Percentiles rank a stretch among this genome's conserved stretches.
Conservation (phyloP, 257 asterid genomes). For the Forsythia viridissima region DNA sequence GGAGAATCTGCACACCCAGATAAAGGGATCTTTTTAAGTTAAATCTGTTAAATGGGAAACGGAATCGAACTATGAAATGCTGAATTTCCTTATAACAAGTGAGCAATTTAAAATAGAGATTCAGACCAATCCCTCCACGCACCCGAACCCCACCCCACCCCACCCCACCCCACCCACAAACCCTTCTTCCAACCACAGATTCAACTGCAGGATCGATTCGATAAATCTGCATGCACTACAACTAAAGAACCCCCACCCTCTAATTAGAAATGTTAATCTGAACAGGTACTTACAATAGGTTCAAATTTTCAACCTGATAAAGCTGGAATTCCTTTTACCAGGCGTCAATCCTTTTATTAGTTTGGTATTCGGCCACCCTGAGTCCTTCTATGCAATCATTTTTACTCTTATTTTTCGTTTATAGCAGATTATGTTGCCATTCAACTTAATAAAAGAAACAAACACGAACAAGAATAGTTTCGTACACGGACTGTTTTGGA, state of each 20-base stretch:
- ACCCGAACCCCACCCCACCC: too few species aligned
- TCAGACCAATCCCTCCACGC: too few species aligned
- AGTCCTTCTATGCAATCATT: neutral
- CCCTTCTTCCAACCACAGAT: too few species aligned
- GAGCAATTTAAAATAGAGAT: neutral
- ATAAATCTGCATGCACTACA: too few species aligned
- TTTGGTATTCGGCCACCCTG: neutral
- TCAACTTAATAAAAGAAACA: neutral
- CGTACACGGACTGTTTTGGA: neutral
- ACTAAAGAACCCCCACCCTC: too few species aligned
- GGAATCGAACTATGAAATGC: neutral
- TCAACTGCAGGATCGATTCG: too few species aligned
- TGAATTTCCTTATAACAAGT: neutral
- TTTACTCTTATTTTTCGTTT: neutral
- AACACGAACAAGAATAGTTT: neutral
- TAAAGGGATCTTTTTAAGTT: neutral
- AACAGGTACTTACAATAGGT: too few species aligned
- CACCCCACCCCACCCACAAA: too few species aligned
- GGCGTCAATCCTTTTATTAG: neutral
- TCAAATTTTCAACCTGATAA: neutral
- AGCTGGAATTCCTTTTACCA: neutral
- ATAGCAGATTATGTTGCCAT: neutral
- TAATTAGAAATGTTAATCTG: too few species aligned
- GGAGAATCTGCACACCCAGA: constrained; percentile 64
- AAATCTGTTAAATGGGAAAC: neutral